phyloP scores from a whole-genome alignment of 1,284 basidiomycete species.

The Puccinia novopanici region DNA sequence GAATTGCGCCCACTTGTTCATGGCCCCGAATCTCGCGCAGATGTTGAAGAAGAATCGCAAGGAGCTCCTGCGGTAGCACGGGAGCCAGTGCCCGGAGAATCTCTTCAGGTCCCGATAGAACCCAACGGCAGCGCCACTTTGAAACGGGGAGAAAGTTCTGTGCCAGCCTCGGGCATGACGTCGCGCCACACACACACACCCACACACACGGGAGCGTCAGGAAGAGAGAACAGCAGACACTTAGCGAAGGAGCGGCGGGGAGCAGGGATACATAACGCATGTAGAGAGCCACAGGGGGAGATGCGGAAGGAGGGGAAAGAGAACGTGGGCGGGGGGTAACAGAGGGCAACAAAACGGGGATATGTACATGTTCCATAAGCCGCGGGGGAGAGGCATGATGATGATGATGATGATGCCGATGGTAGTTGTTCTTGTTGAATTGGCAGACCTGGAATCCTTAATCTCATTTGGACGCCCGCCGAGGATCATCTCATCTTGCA shows the following conservation, averaged over 20 bases:
- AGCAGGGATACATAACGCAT: too few species aligned
- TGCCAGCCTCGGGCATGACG: neutral
- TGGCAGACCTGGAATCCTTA: neutral
- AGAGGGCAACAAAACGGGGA: too few species aligned
- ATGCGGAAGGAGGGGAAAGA: too few species aligned
- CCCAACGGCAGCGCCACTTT: neutral
- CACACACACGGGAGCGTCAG: too few species aligned
- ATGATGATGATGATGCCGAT: neutral
- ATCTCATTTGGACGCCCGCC: neutral
- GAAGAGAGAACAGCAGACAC: too few species aligned
- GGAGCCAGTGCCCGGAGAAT: neutral
- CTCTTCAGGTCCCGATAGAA: neutral
- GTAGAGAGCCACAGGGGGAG: too few species aligned
- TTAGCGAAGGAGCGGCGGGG: too few species aligned
- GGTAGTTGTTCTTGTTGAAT: too few species aligned
- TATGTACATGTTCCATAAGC: too few species aligned
- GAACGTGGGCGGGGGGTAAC: too few species aligned
- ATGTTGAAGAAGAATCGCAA: neutral
- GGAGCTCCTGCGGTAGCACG: neutral
- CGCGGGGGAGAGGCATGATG: neutral
- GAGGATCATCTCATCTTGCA: conserved; percentile 17
- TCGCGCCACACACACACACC: too few species aligned
- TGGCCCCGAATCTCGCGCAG: neutral
- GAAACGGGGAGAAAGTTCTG: neutral
- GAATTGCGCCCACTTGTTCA: too few species aligned